Evolutionary conservation across 1,284 basidiomycete species (phyloP).

Genomic region (Rhodotorula mucilaginosa): DNA sequence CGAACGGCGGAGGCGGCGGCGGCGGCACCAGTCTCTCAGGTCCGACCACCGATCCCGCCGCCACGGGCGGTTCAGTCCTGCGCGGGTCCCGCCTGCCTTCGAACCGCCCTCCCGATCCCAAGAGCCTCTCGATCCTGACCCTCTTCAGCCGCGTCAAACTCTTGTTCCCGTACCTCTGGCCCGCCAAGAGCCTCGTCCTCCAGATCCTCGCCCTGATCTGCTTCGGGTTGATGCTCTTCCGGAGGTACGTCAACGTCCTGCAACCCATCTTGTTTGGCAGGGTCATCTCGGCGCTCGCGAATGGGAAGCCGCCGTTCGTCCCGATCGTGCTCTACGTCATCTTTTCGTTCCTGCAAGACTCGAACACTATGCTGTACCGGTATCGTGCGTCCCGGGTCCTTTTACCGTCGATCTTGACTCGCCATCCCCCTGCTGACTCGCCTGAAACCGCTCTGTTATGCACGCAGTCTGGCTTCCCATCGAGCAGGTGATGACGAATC

Average conservation of each 20-base stretch:
- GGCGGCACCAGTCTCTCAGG: not conserved
- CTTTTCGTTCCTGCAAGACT: conserved; percentile 51
- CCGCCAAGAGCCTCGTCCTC: conserved; percentile 61
- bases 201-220: conserved; percentile 60
- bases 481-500: conserved; percentile 53
- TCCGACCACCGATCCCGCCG: not conserved
- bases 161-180: conserved; percentile 78
- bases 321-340: conserved; percentile 47
- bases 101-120: conserved; percentile 34
- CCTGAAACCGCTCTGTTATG: not conserved
- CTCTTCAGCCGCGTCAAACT: conserved; percentile 38
- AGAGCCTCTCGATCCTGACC: conserved; percentile 32
- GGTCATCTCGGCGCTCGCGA: conserved; percentile 56
- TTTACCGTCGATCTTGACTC: too few relatives aligned
- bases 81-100: conserved; percentile 26
- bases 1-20: conserved; percentile 4
- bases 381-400: conserved; percentile 11
- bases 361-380: conserved; percentile 48
- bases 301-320: conserved; percentile 43
- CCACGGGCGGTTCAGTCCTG: conserved; percentile 15
- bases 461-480: conserved; percentile 57
- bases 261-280: conserved; percentile 70
- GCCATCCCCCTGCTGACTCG: not conserved
- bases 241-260: conserved; percentile 67
- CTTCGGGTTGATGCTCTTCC: conserved; percentile 36